Conservation (phyloP, 805 yeast species). For the Komagataella ulmi region DNA sequence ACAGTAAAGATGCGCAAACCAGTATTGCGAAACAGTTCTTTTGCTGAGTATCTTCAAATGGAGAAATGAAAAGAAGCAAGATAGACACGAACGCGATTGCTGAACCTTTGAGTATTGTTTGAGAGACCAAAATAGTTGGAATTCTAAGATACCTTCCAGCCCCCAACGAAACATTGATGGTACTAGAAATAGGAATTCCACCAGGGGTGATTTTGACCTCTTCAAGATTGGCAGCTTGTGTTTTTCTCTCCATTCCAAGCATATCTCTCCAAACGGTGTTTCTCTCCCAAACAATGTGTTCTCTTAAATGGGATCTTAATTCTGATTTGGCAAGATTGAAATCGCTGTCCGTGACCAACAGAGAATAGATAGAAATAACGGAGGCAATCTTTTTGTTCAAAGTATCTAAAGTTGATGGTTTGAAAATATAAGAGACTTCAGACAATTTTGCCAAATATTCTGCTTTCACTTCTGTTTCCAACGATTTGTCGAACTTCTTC, state of each 20-base stretch:
- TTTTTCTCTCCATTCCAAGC: constrained; percentile 78
- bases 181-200: constrained; percentile 5
- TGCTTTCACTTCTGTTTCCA: constrained; percentile 46
- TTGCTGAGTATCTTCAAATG: constrained; percentile 52
- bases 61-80: constrained; percentile 34
- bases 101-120: constrained; percentile 26
- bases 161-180: constrained; percentile 12
- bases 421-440: constrained; percentile 42
- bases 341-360: constrained; percentile 23
- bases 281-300: constrained; percentile 94
- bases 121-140: constrained; percentile 23
- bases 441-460: constrained; percentile 39
- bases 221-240: constrained; percentile 50
- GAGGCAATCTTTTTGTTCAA: constrained; percentile 42
- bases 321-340: constrained; percentile 28
- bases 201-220: constrained; percentile 14
- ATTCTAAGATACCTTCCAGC: constrained; percentile 14
- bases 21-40: constrained; percentile 75
- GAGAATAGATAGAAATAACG: constrained; percentile 22
- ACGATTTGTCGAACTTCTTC: constrained; percentile 83
- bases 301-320: constrained; percentile 50
- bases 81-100: constrained; percentile 31
- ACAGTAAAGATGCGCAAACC: constrained; percentile 66
- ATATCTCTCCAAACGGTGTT: constrained; percentile 97
- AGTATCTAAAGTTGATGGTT: constrained; percentile 26